Percentiles rank a stretch among this genome's conserved stretches.
phyloP scores from a whole-genome alignment of 257 asterid species.

The Gynochthodes officinalis region DNA sequence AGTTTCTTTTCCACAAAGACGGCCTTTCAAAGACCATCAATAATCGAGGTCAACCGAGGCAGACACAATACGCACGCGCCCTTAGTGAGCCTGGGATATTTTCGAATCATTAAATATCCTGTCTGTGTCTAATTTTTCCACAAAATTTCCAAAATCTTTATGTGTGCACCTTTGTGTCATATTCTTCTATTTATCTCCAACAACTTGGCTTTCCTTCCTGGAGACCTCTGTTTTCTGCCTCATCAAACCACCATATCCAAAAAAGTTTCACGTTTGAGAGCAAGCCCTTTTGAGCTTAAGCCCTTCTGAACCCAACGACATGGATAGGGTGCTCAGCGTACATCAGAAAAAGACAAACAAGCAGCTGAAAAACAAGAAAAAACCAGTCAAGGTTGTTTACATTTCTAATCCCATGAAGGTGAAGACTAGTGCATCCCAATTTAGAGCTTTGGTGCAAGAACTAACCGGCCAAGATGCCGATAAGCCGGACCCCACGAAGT shows the following conservation, averaged over 20 bases:
- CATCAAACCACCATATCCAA: not conserved
- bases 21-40: too few relatives aligned
- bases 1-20: too few relatives aligned
- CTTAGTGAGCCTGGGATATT: slow-evolving; percentile 11
- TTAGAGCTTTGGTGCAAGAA: slow-evolving; percentile 69
- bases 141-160: not conserved
- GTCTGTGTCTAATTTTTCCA: not conserved
- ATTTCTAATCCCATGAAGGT: slow-evolving; percentile 76
- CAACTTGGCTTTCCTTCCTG: slow-evolving; percentile 1
- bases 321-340: slow-evolving; percentile 24
- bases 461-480: slow-evolving; percentile 74
- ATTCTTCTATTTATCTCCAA: not conserved
- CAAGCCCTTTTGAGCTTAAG: slow-evolving; percentile 3
- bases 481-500: slow-evolving; percentile 24
- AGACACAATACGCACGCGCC: not conserved
- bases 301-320: not conserved
- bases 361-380: slow-evolving; percentile 31
- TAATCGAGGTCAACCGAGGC: too few relatives aligned
- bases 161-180: not conserved
- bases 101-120: not conserved
- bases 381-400: slow-evolving; percentile 65
- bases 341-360: slow-evolving; percentile 32
- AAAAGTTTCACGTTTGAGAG: not conserved
- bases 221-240: not conserved
- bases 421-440: slow-evolving; percentile 54